Conservation (phyloP, 768 basidiomycete genomes). For the Cyclocybe aegerita region DNA sequence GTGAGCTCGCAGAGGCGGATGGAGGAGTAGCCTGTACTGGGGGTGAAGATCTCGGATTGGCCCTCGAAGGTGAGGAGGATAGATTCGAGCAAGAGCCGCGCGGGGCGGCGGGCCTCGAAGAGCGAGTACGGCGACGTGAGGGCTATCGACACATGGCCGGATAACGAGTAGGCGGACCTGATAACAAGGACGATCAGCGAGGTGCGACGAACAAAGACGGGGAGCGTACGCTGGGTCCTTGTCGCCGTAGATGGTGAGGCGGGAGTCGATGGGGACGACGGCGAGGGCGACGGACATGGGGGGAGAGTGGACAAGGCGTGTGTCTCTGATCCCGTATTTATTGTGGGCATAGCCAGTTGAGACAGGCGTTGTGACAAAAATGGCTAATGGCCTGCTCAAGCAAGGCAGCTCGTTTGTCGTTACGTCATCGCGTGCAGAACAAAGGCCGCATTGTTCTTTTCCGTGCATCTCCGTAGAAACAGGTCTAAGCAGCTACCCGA, state of each 20-base stretch:
- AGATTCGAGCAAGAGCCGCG: constrained; percentile 62
- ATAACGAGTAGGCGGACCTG: constrained; percentile 86
- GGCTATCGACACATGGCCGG: constrained; percentile 74
- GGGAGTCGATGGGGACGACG: constrained; percentile 56
- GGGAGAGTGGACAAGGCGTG: constrained; percentile 9
- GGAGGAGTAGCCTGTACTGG: constrained; percentile 63
- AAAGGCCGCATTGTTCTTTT: constrained; percentile 15
- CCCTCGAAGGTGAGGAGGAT: constrained; percentile 82
- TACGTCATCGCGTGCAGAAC: constrained; percentile 18
- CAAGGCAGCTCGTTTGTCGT: constrained; percentile 14
- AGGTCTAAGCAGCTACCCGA: constrained; percentile 53
- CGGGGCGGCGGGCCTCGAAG: constrained; percentile 51
- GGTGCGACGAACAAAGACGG: background rate
- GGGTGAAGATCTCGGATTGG: constrained; percentile 72
- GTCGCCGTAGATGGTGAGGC: constrained; percentile 70
- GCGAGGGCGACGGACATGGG: constrained; percentile 67
- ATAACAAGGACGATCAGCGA: background rate
- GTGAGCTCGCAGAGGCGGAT: constrained; percentile 67
- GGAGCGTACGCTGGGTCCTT: constrained; percentile 59
- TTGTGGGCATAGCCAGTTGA: constrained; percentile 3
- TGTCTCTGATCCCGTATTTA: background rate
- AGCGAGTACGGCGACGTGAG: constrained; percentile 57
- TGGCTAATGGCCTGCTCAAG: constrained; percentile 4
- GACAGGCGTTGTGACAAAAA: constrained; percentile 15
- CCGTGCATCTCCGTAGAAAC: background rate